Percentiles rank a stretch among this genome's conserved stretches.
phyloP scores from a whole-genome alignment of 2,329 filamentous ascomycete genomes.

The Aspergillus amoenus region DNA sequence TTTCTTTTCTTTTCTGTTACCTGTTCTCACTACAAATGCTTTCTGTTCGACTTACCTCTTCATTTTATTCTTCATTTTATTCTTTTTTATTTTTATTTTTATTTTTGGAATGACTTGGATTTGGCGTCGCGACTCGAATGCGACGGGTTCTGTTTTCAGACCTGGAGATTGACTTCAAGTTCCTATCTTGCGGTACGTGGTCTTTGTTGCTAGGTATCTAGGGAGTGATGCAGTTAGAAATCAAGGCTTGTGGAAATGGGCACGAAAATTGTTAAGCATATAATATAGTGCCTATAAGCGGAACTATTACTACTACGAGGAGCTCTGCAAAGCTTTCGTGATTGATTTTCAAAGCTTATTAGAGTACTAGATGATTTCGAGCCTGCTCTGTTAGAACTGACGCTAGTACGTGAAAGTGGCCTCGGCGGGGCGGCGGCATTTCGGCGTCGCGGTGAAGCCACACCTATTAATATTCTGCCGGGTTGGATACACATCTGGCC shows the following conservation, averaged over 20 bases:
- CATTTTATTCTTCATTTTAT: not conserved
- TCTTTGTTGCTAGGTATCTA: no score
- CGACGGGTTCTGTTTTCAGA: no score
- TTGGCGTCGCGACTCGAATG: not conserved
- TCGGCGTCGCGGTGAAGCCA: constrained; percentile 8
- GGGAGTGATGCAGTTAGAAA: no score
- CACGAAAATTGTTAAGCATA: not conserved
- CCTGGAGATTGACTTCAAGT: no score
- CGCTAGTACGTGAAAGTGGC: constrained; percentile 4
- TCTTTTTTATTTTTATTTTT: not conserved
- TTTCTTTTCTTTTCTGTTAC: not conserved
- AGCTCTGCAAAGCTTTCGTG: not conserved
- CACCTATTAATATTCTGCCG: constrained; percentile 19
- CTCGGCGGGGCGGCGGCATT: constrained; percentile 15
- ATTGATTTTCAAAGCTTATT: not conserved
- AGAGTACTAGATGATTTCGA: not conserved
- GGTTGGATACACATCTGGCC: constrained; percentile 19
- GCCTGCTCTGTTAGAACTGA: not conserved
- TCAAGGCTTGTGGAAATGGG: no score
- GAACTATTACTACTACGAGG: not conserved
- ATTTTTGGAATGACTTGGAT: not conserved
- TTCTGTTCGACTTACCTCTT: not conserved
- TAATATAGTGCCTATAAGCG: not conserved
- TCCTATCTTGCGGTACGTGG: no score
- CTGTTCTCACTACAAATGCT: not conserved